Evolutionary conservation across 2,329 filamentous ascomycete species (phyloP), one percentile per base, ranked within the genome.

Genomic region (Pseudocercospora crystallina): DNA sequence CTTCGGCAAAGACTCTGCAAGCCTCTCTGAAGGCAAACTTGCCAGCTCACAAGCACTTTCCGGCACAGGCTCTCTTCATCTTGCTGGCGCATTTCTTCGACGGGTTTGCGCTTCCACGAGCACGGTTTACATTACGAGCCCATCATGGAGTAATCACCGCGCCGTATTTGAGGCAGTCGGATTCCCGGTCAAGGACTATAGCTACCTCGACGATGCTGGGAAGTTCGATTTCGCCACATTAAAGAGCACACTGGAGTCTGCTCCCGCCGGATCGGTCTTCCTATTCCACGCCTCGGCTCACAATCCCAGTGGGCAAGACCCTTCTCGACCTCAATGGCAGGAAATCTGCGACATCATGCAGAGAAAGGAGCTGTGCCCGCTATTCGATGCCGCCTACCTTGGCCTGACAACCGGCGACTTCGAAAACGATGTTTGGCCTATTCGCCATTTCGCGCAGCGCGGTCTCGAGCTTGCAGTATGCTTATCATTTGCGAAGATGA

Each of bases 361-460:
- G 82, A 80, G 83, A 69, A 84, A 87, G 72, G 84, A 81, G 43
- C 91, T 96, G 81, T 95, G 86, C 72, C 85, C 89, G 65, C 96
- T 97, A 83, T 97, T 97, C 77, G 92, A 97, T 74, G 96, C 96
- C 90, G 92, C 92, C 58, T 97, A 97, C 81, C 92, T 97, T 77
- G 92, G 92, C 65, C 96, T 97, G 68, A 92, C 92, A 64, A 92
- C 87, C 60, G 92, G 92, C 62, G 83, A 95, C 76, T 92, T 88
- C 59, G 83, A 95, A 79, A 84, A 85, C 73, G 92, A 97, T 71
- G 92, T 92, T 59, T 97, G 91, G 71, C 89, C 94, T 56, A 81
- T 97, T 61, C 85, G 92, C 61, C 80, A 96, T 80, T 99, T 97
- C 72, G 84, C 96, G 70, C 81, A 89, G 76, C 79, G 96, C 76